Evolutionary conservation across 2,329 filamentous ascomycete genomes (phyloP), one percentile per base, ranked within the genome.

Genomic region (Thyridium curvatum): DNA sequence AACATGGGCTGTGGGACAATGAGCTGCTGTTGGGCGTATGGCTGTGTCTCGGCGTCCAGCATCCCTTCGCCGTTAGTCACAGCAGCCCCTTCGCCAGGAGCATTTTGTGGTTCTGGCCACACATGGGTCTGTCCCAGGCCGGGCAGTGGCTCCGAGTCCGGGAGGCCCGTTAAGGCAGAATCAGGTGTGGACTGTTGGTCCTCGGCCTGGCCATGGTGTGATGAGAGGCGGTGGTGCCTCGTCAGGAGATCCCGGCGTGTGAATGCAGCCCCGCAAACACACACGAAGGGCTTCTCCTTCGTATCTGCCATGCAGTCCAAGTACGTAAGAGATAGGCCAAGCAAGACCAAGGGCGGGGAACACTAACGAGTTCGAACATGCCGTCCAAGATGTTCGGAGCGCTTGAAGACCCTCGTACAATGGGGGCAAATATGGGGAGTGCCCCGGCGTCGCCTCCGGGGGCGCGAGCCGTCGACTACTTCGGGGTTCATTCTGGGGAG

Each of bases 281-380:
- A 69, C 15, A 66, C 43, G 43, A 67, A 69, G 2, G 66, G 66
- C 45, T 69, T 69, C 50, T 69, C 66, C 37, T 69, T 69, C 39
- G 66, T 69, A 47, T 69, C 66, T 69, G 45, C 31, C 15, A n/a
- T 16, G 15, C 26, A 13, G 12, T 4, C 5, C 17, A 12, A 30
- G 15, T 15, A 32, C 28, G 21, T 34, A 28, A 33, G 37, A 18
- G 29, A 30, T 7, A 15, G 29, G 28, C 10, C 12, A 9, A 2
- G 18, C 28, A 16, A 30, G 8, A 39, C n/a, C 18, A 8, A 10
- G 10, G 29, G 21, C 14, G 15, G 31, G 41, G 39, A 39, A 30
- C 34, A 53, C 66, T 57, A 49, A 69, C 66, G 66, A 35, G 64
- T 69, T 43, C 66, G 58, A 34, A 69, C 57, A 52, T 69, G 66